phyloP scores from a whole-genome alignment of 176 grass and related monocot species.

The Hsuehochloa calcarea region DNA sequence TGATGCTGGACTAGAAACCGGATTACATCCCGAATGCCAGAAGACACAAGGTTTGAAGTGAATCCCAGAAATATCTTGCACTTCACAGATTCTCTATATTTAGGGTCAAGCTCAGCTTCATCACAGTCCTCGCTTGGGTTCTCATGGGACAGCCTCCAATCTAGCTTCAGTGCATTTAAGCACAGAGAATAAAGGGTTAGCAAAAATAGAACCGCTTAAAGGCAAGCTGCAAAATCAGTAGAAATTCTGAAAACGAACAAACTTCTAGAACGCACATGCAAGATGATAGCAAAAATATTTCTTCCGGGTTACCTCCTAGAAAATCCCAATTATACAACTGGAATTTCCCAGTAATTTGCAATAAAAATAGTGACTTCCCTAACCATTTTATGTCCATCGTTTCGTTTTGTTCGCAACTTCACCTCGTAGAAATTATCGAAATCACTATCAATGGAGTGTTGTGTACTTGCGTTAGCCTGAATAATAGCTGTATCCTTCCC shows the following conservation, averaged over 20 bases:
- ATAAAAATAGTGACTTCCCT: too few species aligned
- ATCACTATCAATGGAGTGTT: too few species aligned
- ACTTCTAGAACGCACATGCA: background rate
- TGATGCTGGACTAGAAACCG: constrained; percentile 80
- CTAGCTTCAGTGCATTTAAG: constrained; percentile 56
- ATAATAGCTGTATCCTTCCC: too few species aligned
- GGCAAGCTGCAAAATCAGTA: background rate
- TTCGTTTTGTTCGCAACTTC: too few species aligned
- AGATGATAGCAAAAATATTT: background rate
- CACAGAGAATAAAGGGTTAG: constrained; percentile 11
- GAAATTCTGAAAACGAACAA: background rate
- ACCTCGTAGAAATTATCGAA: too few species aligned
- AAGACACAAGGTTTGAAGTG: constrained; percentile 93
- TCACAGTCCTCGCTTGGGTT: constrained; percentile 55
- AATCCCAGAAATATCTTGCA: constrained; percentile 99
- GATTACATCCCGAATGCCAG: constrained; percentile 79
- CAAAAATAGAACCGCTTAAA: background rate
- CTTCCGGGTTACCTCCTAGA: background rate
- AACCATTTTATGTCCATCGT: too few species aligned
- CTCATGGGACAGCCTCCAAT: constrained; percentile 85
- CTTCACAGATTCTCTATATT: constrained; percentile 71
- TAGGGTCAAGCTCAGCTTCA: constrained; percentile 55
- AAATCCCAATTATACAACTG: background rate
- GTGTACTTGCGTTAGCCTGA: too few species aligned
- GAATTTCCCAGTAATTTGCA: background rate